Percentiles rank a stretch among this genome's conserved stretches.
phyloP scores from a whole-genome alignment of 768 basidiomycete genomes.

The Leccinellum rugosiceps region DNA sequence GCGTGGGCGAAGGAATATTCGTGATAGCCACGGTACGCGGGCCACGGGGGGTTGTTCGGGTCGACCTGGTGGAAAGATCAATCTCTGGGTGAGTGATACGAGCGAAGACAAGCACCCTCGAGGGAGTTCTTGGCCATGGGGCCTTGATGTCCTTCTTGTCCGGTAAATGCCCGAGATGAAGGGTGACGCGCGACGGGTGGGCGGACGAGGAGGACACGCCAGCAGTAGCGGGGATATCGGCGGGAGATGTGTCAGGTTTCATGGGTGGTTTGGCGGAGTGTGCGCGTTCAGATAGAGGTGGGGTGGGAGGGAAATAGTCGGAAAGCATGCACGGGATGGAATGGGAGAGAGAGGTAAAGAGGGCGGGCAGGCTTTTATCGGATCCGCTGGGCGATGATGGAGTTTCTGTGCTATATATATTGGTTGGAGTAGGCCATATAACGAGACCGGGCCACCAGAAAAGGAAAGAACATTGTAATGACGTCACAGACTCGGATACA shows the following conservation, averaged over 20 bases:
- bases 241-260: neutral
- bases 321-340: slow-evolving; percentile 3
- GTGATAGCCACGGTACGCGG: slow-evolving; percentile 77
- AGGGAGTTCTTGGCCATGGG: slow-evolving; percentile 72
- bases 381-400: neutral
- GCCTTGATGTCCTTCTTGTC: slow-evolving; percentile 70
- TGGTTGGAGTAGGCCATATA: slow-evolving; percentile 13
- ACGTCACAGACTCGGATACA: slow-evolving; percentile 24
- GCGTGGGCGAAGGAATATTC: slow-evolving; percentile 86
- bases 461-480: slow-evolving; percentile 29
- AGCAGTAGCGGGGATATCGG: neutral
- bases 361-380: slow-evolving; percentile 7
- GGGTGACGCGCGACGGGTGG: slow-evolving; percentile 59
- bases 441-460: slow-evolving; percentile 13
- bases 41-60: slow-evolving; percentile 82
- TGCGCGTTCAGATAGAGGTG: slow-evolving; percentile 23
- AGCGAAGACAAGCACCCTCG: slow-evolving; percentile 43
- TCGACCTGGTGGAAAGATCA: slow-evolving; percentile 49
- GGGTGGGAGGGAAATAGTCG: slow-evolving; percentile 30
- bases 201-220: slow-evolving; percentile 17
- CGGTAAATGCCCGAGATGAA: slow-evolving; percentile 72
- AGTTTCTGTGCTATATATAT: slow-evolving; percentile 19
- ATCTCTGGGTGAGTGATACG: neutral
- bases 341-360: neutral
- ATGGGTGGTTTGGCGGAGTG: neutral